These are phyloP conservation scores for Annona squamosa DNA, from an alignment of 164 flowering plant species.

Conservation along the genomic window DNA sequence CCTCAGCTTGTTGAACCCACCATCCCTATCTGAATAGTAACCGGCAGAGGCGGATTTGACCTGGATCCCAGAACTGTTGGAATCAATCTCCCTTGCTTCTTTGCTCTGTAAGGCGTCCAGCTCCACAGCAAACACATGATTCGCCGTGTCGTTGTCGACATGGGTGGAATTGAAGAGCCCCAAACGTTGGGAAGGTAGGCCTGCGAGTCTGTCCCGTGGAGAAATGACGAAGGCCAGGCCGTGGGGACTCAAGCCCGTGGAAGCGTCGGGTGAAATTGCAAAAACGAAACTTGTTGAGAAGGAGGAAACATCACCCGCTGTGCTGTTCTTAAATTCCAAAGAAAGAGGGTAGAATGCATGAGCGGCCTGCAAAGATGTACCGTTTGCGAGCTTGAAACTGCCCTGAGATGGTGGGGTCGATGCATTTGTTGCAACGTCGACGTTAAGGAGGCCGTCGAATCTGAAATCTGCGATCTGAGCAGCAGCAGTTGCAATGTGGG, in stretches of 20 bases:
- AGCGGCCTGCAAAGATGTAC: neutral
- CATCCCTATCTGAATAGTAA: neutral
- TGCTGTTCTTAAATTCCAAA: neutral
- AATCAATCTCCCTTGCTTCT: neutral
- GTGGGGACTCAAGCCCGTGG: neutral
- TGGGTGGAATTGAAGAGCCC: constrained; percentile 1
- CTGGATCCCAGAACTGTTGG: neutral
- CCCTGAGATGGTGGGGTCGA: neutral
- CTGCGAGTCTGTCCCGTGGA: neutral
- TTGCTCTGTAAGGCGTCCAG: neutral
- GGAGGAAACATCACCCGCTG: neutral
- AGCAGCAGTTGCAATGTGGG: neutral
- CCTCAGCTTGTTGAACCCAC: neutral
- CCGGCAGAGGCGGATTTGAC: neutral
- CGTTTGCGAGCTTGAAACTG: neutral
- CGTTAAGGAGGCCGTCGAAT: neutral
- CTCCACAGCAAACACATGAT: constrained; percentile 6
- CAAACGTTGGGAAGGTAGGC: neutral
- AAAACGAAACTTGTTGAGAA: neutral
- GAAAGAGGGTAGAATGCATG: neutral
- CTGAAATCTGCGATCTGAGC: neutral
- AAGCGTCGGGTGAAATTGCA: neutral
- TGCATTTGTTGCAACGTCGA: neutral
- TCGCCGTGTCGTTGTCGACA: neutral
- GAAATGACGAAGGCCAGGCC: constrained; percentile 3